Base-by-base conservation (phyloP, 1,284 basidiomycete genomes). In the Cutaneotrichosporon cyanovorans region DNA sequence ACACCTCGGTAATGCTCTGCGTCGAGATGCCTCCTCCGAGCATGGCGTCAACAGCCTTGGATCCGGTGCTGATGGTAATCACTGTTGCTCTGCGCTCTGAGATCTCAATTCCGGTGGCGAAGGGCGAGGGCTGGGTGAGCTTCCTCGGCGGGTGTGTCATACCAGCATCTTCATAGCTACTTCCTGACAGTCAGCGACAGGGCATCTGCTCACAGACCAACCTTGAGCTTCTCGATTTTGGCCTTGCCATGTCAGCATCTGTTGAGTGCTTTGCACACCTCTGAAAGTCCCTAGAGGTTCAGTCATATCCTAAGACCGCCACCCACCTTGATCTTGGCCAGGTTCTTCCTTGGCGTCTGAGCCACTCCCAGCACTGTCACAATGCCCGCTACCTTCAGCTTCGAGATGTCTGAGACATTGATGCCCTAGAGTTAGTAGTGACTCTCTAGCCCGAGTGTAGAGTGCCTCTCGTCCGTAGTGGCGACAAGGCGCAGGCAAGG, bases 211-310 rank as follows among this genome's bases (percentile, higher is more conserved):
- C 19, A 20, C 28, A 21, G 8, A 22, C 36, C 11, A 16, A 82
- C 89, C 76, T 93, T 93, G 60, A 95, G 86, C 68, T 95, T 95
- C 63, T 95, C 90, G 0, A 95, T 87, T 67, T 95, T 95, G 2
- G 90, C 86, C 65, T 74, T 30, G 5, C n/a, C 4, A 11, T 5
- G 41, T 46, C 20, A 46, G 45, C 36, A 37, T 9, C 4, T n/a
- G 14, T 20, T 12, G 5, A 2, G 22, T 20, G 14, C 5, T 19
- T 4, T 7, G 7, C 25, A 23, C 47, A 65, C 66, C 48, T 69
- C 67, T 1, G 67, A 66, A 6, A 69, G 51, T 35, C 67, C 67
- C 65, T 69, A 40, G 2, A 16, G 10, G 5, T 36, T 46, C 18
- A 45, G 34, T 19, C 22, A 16, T 19, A 28, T 3, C 18, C n/a